phyloP scores from a whole-genome alignment of 306 rosid genomes.

The Pachyrhizus erosus region DNA sequence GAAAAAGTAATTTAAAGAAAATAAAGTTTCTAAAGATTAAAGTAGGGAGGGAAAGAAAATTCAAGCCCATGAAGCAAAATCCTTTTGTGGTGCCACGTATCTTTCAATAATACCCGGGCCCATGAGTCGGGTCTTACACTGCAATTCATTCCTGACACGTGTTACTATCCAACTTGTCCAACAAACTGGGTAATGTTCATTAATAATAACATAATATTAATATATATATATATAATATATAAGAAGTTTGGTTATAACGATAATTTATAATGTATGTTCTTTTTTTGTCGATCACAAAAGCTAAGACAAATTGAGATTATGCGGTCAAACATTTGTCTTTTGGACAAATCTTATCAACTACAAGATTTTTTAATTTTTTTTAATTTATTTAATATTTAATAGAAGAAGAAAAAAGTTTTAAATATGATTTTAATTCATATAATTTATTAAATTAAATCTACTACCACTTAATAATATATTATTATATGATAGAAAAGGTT shows the following conservation, averaged over 20 bases:
- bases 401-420: background rate
- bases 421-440: background rate
- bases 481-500: too few relatives aligned
- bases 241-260: background rate
- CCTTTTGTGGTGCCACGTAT: slow-evolving; percentile 45
- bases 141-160: slow-evolving; percentile 32
- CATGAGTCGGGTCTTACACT: slow-evolving; percentile 16
- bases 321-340: slow-evolving; percentile 27
- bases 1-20: slow-evolving; percentile 19
- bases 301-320: background rate
- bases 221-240: too few relatives aligned
- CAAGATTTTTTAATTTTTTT: background rate
- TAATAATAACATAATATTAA: background rate
- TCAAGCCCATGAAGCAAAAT: slow-evolving; percentile 35
- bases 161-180: slow-evolving; percentile 34
- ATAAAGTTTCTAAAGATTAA: slow-evolving; percentile 3
- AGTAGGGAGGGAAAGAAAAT: background rate
- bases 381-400: background rate
- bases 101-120: background rate
- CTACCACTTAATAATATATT: background rate
- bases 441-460: background rate
- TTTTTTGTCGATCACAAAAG: slow-evolving; percentile 13
- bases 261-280: slow-evolving; percentile 8
- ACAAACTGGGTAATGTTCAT: slow-evolving; percentile 11
- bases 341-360: slow-evolving; percentile 32